Conservation (phyloP, 192 early-diverging fungal species). For the Coemansia furcata region DNA sequence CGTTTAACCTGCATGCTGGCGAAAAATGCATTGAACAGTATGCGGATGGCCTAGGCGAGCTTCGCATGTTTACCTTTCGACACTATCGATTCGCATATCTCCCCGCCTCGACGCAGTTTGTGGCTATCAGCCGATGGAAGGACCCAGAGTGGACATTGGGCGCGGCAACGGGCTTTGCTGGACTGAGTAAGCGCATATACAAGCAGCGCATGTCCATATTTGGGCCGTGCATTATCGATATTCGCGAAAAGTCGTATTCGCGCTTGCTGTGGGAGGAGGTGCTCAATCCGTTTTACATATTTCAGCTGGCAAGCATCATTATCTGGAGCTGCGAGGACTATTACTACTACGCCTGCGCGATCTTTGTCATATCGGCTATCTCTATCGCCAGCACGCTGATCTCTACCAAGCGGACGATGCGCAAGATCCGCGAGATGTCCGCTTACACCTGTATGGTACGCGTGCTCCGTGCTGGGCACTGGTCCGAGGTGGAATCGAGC, state of each 20-base stretch:
- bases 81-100: slow-evolving; percentile 42
- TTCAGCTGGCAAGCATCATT: slow-evolving; percentile 72
- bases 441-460: slow-evolving; percentile 72
- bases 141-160: slow-evolving; percentile 30
- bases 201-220: slow-evolving; percentile 60
- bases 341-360: slow-evolving; percentile 90
- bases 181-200: slow-evolving; percentile 51
- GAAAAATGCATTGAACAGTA: neutral
- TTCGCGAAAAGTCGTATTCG: slow-evolving; percentile 61
- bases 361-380: slow-evolving; percentile 80
- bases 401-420: slow-evolving; percentile 66
- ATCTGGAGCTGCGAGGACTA: slow-evolving; percentile 90
- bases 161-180: slow-evolving; percentile 12
- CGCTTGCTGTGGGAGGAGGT: slow-evolving; percentile 68
- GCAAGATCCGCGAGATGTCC: slow-evolving; percentile 75
- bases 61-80: slow-evolving; percentile 29
- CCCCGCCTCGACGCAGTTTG: slow-evolving; percentile 10
- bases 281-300: slow-evolving; percentile 77
- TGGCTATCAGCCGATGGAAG: slow-evolving; percentile 34
- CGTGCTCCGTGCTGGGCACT: slow-evolving; percentile 59
- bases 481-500: slow-evolving; percentile 53
- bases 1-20: slow-evolving; percentile 1
- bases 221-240: slow-evolving; percentile 68
- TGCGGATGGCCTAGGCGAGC: neutral
- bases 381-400: slow-evolving; percentile 77